phyloP scores from a whole-genome alignment of 1,284 basidiomycete genomes.

The Apiotrichum domesticum region DNA sequence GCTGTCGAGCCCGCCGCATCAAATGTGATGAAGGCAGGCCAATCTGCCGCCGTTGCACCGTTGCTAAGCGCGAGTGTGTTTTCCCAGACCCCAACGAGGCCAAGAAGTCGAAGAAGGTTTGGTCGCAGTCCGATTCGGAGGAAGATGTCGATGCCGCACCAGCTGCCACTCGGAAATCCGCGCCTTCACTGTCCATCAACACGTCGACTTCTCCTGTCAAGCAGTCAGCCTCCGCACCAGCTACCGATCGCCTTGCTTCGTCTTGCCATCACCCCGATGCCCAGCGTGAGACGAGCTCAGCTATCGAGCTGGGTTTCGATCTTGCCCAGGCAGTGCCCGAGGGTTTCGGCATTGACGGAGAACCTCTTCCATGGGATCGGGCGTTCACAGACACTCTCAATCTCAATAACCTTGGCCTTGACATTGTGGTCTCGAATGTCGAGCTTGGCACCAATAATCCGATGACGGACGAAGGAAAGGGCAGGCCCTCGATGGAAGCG shows the following conservation, averaged over 20 bases:
- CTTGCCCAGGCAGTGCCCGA: constrained; percentile 10
- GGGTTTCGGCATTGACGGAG: constrained; percentile 7
- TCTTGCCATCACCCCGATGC: no score
- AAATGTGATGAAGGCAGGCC: constrained; percentile 44
- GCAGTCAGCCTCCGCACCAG: not conserved
- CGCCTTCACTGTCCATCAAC: not conserved
- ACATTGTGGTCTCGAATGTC: not conserved
- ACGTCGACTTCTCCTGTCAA: not conserved
- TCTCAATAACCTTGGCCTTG: not conserved
- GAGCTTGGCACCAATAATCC: not conserved
- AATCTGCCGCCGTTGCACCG: constrained; percentile 36
- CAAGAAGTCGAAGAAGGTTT: constrained; percentile 7
- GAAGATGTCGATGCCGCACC: constrained; percentile 2
- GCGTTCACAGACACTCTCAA: constrained; percentile 2
- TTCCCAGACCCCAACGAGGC: constrained; percentile 9
- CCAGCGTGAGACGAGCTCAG: not conserved
- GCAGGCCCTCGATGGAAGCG: not conserved
- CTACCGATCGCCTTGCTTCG: not conserved
- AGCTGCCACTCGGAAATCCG: not conserved
- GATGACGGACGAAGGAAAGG: not conserved
- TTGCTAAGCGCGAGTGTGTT: constrained; percentile 31
- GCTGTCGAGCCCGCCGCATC: constrained; percentile 39
- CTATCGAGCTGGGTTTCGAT: constrained; percentile 2
- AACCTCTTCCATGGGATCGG: constrained; percentile 10
- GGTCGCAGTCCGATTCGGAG: constrained; percentile 6